Evolutionary conservation across 1,139 yeast species (phyloP), one percentile per base, ranked within the genome.

Genomic region (Meyerozyma smithsonii): DNA sequence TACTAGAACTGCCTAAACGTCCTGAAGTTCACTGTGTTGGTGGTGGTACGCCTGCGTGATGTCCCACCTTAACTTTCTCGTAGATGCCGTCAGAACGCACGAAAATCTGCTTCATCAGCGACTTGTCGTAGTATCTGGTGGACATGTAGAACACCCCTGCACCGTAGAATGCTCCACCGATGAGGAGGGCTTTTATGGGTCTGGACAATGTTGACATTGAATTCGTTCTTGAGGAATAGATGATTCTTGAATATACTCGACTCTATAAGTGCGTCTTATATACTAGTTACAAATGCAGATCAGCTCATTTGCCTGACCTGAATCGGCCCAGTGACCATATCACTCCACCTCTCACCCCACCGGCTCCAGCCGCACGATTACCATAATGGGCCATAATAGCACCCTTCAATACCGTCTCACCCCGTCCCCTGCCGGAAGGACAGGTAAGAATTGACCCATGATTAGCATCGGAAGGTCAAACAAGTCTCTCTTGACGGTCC

Each of bases 401-500:
- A 12, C 25, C 10, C 10, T 11, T 23, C 42, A 66, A 44, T 66
- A 66, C 56, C 56, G 59, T 36, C 71, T 46, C 8, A 64, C 62
- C 32, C 59, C 66, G 41, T 62, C 77, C 42, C 59, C 66, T 46
- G 55, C 74, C 47, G 61, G 76, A 56, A 71, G 54, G 45, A 77
- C 50, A 21, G 77, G 79, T 40, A 62, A 61, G 48, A 65, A 75
- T 51, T 61, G 78, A 4, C 70, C 74, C 38, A 68, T 64, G 37
- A 66, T 71, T 55, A 61, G 62, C 79, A 63, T 76, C 42, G 97
- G 97, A 40, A 89, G 81, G 54, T 89, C 96, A 62, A 89, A 90
- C 39, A 86, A 79, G 61, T 90, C 97, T 48, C 96, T 69, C 52
- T 87, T 87, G 19, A 77, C 80, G 0, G 83, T 77, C 82, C 83